These are phyloP conservation scores for Linnemannia hyalina DNA, from an alignment of 192 early-diverging fungal species.

Conservation along the genomic window DNA sequence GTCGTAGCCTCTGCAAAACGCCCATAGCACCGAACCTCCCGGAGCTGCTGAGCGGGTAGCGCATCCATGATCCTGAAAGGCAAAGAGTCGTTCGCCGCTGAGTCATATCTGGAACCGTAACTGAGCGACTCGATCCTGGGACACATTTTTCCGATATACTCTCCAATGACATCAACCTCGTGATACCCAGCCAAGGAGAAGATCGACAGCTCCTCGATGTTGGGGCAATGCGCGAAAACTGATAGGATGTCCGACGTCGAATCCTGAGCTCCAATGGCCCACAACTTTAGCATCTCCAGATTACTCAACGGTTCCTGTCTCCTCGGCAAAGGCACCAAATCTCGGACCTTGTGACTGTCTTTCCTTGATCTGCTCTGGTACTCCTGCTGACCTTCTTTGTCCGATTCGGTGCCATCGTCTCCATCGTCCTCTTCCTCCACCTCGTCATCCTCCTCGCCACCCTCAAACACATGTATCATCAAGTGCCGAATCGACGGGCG, in stretches of 20 bases:
- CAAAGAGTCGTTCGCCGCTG: not conserved
- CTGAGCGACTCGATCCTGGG: not conserved
- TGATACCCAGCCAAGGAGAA: not conserved
- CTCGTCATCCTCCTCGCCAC: no score
- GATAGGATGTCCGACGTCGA: not conserved
- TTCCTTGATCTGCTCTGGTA: no score
- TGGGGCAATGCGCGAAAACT: not conserved
- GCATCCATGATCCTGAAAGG: not conserved
- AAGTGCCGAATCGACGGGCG: no score
- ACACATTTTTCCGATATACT: not conserved
- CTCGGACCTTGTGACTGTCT: no score
- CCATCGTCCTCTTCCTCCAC: no score
- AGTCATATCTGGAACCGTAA: not conserved
- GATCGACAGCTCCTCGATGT: not conserved
- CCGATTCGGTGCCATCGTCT: no score
- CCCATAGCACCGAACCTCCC: no score
- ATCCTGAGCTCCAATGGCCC: not conserved
- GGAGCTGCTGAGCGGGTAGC: not conserved
- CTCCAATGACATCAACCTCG: not conserved
- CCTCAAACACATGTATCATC: no score
- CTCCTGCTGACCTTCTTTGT: no score
- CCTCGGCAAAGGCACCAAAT: no score
- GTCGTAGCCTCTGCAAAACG: no score
- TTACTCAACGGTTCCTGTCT: not conserved
- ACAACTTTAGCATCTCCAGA: not conserved